phyloP scores from a whole-genome alignment of 2,329 filamentous ascomycete genomes.

The Diplodia corticola region DNA sequence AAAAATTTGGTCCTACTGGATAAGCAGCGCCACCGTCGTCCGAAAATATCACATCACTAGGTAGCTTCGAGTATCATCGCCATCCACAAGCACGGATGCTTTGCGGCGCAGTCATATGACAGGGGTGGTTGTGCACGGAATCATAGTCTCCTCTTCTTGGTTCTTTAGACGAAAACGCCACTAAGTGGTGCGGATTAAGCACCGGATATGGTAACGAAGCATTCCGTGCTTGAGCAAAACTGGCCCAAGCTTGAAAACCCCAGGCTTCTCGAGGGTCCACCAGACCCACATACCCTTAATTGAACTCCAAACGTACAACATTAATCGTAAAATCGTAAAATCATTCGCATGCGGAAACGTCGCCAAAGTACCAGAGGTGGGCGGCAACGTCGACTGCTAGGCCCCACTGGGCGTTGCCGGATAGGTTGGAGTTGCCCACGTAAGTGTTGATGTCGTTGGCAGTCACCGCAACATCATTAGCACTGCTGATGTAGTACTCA shows the following conservation, averaged over 20 bases:
- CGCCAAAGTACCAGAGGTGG: slow-evolving; percentile 41
- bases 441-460: slow-evolving; percentile 30
- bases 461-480: slow-evolving; percentile 29
- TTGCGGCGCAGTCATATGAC: background rate
- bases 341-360: slow-evolving; percentile 34
- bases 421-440: slow-evolving; percentile 29
- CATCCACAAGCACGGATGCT: background rate
- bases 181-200: background rate
- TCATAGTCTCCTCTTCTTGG: background rate
- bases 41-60: background rate
- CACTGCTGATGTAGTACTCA: slow-evolving; percentile 58
- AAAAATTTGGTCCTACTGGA: background rate
- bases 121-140: background rate
- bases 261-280: background rate
- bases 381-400: slow-evolving; percentile 30
- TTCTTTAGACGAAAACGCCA: background rate
- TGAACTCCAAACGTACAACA: background rate
- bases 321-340: slow-evolving; percentile 1
- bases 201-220: background rate
- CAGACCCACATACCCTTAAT: slow-evolving; percentile 1
- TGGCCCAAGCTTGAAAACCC: background rate
- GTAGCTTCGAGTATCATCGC: background rate
- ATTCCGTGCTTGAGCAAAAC: background rate
- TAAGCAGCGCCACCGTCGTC: background rate
- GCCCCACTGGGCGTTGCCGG: slow-evolving; percentile 35